phyloP scores from a whole-genome alignment of 345 rosid species.

The Lenwebbia sp. region DNA sequence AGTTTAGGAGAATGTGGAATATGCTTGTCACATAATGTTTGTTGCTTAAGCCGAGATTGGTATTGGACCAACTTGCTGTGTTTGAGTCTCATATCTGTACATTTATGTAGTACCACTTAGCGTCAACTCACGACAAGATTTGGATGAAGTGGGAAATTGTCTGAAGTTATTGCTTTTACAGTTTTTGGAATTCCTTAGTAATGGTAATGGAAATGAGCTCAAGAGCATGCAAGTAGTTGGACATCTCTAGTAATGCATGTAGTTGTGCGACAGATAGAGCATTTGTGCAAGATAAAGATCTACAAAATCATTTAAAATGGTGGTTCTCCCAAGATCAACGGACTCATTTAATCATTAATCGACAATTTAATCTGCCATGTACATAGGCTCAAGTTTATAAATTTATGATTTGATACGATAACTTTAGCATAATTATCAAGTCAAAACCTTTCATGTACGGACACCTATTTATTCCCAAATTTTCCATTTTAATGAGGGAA shows the following conservation, averaged over 20 bases:
- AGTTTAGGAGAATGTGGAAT: not conserved
- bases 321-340: not conserved
- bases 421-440: not conserved
- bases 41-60: not conserved
- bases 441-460: too few relatives aligned
- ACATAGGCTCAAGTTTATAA: not conserved
- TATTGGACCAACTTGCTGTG: not conserved
- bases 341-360: not conserved
- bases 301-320: not conserved
- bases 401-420: not conserved
- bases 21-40: not conserved
- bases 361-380: not conserved
- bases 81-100: not conserved
- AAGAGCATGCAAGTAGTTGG: not conserved
- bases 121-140: not conserved
- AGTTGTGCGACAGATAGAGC: not conserved
- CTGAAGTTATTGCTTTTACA: not conserved
- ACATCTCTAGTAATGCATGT: not conserved
- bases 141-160: not conserved
- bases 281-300: not conserved
- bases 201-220: not conserved
- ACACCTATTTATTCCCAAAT: too few relatives aligned
- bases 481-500: too few relatives aligned
- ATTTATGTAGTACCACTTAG: not conserved
- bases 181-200: not conserved